Base-by-base conservation (phyloP, 2,329 filamentous ascomycete species). In the Cryphonectria parasitica region DNA sequence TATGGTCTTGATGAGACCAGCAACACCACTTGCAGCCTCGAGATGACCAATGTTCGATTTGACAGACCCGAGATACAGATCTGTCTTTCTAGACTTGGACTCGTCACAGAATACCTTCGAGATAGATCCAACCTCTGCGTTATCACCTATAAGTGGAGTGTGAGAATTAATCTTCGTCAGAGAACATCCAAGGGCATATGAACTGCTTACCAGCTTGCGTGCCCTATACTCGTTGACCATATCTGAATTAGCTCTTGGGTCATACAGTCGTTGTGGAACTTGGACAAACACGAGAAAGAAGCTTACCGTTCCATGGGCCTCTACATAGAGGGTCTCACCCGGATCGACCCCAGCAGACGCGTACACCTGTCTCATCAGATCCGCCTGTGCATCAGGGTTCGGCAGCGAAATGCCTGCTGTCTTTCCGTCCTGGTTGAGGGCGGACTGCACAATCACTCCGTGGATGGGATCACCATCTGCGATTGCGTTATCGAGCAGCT, bases 371-470 rank as follows among this genome's bases (percentile, higher is more conserved):
- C 73, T 70, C 39, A 76, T 74, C 4, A 78, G 74, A 1, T 66
- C 69, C 2, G 52, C 71, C 64, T 78, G 76, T 1, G 76, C 75
- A 5, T 66, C 58, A 7, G 71, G 69, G 52, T 70, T 82, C 0
- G 81, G 81, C 54, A 78, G 75, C 0, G 79, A 79, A 45, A 82
- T 79, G 4, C 80, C 80, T n/a, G 77, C 75, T 0, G 79, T 83
- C 22, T 75, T 75, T 28, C 82, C 82, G 67, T 83, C 80, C 58
- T 82, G 79, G 66, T 82, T 82, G 7, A 80, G 76, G 17, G 78
- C 81, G 34, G 78, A 79, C 1, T 75, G 77, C 5, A 76, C 74
- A 7, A 84, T 80, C 7, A 77, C 73, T 1, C 75, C 72, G 11
- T 72, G 74, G 1, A 76, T 65, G 1, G 74, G 74, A 28, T 76